These are phyloP conservation scores for Rhododendron vialii DNA, from an alignment of 148 eudicot species.

Conservation along the genomic window DNA sequence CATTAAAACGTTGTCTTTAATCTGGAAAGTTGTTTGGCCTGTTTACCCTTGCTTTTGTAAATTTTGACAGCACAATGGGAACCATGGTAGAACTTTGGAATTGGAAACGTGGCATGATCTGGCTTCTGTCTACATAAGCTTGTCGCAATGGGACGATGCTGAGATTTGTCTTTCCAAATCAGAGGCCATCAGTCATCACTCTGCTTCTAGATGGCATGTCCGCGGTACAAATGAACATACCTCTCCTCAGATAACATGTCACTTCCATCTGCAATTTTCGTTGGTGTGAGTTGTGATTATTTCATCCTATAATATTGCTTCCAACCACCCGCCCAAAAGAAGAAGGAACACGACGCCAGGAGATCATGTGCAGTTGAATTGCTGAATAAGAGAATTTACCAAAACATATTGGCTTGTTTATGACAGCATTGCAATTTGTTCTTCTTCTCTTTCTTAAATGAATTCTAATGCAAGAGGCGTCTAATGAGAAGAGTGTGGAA, in stretches of 20 bases:
- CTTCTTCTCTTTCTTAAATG: neutral
- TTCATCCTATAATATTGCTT: neutral
- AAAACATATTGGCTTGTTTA: neutral
- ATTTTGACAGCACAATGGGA: conserved; percentile 35
- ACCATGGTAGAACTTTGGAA: conserved; percentile 44
- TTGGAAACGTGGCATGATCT: conserved; percentile 80
- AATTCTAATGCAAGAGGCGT: neutral
- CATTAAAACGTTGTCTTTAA: neutral
- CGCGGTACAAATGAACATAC: conserved; percentile 37
- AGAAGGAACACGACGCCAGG: neutral
- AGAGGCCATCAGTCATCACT: conserved; percentile 42
- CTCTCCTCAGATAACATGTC: neutral
- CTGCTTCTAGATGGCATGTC: conserved; percentile 67
- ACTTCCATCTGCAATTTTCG: neutral
- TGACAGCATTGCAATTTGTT: neutral
- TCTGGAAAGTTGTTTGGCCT: neutral
- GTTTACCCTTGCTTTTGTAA: neutral
- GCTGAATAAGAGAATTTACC: neutral
- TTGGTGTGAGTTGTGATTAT: neutral
- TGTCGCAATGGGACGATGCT: conserved; percentile 71
- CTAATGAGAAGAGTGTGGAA: neutral
- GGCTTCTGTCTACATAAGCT: conserved; percentile 58
- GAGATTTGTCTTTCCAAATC: conserved; percentile 79
- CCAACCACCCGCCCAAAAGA: neutral
- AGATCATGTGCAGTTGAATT: neutral